These are phyloP conservation scores for Aspergillus fructus DNA, from an alignment of 2,329 filamentous ascomycete genomes.

Conservation along the genomic window DNA sequence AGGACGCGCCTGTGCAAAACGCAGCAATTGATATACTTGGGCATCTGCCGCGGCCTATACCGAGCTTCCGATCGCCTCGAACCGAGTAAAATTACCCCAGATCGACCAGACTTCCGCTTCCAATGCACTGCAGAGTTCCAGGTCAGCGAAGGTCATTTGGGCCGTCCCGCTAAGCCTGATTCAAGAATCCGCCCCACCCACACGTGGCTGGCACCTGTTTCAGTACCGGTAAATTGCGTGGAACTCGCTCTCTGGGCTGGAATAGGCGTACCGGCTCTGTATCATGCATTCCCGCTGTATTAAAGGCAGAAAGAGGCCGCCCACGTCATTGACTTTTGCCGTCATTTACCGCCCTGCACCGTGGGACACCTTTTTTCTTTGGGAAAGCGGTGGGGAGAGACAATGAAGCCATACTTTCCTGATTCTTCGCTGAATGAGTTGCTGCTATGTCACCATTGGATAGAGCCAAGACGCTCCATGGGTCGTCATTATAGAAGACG, in stretches of 20 bases:
- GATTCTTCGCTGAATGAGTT: neutral
- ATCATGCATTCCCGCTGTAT: neutral
- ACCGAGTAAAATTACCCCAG: constrained; percentile 17
- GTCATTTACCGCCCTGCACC: neutral
- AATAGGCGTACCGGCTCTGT: no score
- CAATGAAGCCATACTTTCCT: neutral
- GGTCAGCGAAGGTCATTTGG: neutral
- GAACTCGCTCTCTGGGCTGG: neutral
- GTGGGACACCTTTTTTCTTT: neutral
- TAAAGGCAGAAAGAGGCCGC: constrained; percentile 1
- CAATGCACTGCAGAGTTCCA: neutral
- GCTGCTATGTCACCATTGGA: neutral
- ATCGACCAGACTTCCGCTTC: constrained; percentile 13
- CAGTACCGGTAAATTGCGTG: constrained; percentile 1
- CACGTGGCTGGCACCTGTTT: constrained; percentile 22
- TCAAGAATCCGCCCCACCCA: constrained; percentile 12
- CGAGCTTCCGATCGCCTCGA: neutral
- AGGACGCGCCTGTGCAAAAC: neutral
- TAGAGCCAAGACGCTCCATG: neutral
- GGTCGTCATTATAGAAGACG: neutral
- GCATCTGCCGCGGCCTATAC: neutral
- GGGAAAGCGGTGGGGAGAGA: constrained; percentile 10
- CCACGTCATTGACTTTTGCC: constrained; percentile 16
- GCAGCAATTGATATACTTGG: neutral
- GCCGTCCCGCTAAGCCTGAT: constrained; percentile 11